Percentiles rank a stretch among this genome's conserved stretches.
phyloP scores from a whole-genome alignment of 441 rosid genomes.

The Gossypium schwendimanii region DNA sequence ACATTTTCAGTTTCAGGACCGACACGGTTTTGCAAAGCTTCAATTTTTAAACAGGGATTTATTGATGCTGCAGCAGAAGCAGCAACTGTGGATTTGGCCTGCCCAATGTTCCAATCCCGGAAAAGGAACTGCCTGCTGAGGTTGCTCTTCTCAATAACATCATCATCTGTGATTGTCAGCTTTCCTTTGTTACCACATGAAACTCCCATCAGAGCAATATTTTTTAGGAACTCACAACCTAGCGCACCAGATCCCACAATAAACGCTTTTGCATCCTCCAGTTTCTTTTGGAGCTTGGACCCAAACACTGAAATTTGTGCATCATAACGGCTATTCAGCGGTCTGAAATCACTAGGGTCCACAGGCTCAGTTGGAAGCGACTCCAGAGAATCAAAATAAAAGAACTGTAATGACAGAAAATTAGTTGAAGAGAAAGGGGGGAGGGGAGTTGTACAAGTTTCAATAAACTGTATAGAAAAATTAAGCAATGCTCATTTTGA shows the following conservation, averaged over 20 bases:
- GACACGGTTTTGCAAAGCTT: constrained; percentile 88
- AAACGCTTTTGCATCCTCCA: constrained; percentile 73
- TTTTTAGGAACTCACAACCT: constrained; percentile 91
- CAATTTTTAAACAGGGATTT: constrained; percentile 58
- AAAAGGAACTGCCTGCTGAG: constrained; percentile 95
- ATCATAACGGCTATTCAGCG: constrained; percentile 74
- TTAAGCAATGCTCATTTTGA: background rate
- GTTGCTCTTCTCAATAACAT: constrained; percentile 98
- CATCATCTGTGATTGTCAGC: constrained; percentile 93
- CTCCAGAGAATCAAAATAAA: constrained; percentile 86
- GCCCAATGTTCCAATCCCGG: constrained; percentile 99
- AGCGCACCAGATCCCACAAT: constrained; percentile 92
- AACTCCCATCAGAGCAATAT: constrained; percentile 88
- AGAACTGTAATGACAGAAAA: constrained; percentile 46
- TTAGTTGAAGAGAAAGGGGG: background rate
- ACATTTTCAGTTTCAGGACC: constrained; percentile 80
- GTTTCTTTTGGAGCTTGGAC: constrained; percentile 71
- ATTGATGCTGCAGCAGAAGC: constrained; percentile 75
- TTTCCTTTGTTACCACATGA: constrained; percentile 76
- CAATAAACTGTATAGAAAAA: background rate
- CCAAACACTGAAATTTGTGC: constrained; percentile 96
- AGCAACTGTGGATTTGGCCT: constrained; percentile 96
- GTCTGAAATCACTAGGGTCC: constrained; percentile 65
- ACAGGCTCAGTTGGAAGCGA: constrained; percentile 70
- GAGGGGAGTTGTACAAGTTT: background rate